Evolutionary conservation across 352 stramenopile genomes (phyloP).

Genomic region (Phytophthora syringae): DNA sequence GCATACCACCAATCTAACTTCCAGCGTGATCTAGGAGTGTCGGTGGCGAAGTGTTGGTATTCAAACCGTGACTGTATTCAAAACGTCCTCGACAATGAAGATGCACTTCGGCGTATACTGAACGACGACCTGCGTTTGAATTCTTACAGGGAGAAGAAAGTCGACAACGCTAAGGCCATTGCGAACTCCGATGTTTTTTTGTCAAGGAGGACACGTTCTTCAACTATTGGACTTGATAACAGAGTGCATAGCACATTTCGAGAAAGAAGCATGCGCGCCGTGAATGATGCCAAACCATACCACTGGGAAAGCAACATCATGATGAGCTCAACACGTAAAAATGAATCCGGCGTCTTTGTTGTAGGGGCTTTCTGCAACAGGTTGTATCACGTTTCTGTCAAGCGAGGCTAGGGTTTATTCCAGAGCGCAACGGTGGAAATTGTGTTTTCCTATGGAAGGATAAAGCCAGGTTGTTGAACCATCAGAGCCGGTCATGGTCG

Average conservation of each 20-base stretch:
- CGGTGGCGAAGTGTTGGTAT: conserved; percentile 3
- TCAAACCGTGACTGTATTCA: conserved; percentile 1
- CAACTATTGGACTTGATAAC: conserved; percentile 1
- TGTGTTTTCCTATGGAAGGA: too few species aligned
- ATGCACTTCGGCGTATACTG: background rate
- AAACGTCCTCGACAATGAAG: conserved; percentile 9
- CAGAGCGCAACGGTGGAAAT: too few species aligned
- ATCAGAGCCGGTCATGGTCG: too few species aligned
- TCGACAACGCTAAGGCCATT: background rate
- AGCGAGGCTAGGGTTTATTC: too few species aligned
- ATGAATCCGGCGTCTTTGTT: too few species aligned
- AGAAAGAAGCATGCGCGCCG: background rate
- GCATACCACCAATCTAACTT: background rate
- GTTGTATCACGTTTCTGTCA: too few species aligned
- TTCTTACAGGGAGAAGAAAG: background rate
- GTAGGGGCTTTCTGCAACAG: too few species aligned
- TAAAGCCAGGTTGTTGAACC: too few species aligned
- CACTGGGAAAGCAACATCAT: too few species aligned
- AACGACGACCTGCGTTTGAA: background rate
- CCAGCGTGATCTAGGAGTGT: background rate
- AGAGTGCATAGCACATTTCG: conserved; percentile 4
- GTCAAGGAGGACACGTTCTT: conserved; percentile 1
- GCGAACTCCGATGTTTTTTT: background rate
- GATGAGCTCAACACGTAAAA: too few species aligned
- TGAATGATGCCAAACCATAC: too few species aligned